A percentile compares a stretch with the other conserved stretches of the same genome.
phyloP scores from a whole-genome alignment of 1,284 basidiomycete species.

The Leccinum huronense region DNA sequence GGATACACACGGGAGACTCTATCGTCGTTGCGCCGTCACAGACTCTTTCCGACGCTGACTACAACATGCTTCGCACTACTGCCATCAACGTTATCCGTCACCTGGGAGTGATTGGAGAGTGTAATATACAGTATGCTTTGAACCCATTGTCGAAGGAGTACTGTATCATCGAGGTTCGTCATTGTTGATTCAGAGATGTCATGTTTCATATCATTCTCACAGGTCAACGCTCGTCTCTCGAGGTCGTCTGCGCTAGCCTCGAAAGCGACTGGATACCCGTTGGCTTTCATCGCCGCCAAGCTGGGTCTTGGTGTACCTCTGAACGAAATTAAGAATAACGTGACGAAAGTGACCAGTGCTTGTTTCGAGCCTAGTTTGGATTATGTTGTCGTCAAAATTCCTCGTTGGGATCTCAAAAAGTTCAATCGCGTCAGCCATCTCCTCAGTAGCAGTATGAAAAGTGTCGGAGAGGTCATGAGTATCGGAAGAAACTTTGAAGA shows the following conservation, averaged over 20 bases:
- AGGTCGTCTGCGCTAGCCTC: constrained; percentile 97
- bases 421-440: constrained; percentile 89
- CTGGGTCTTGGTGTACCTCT: constrained; percentile 95
- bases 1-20: constrained; percentile 99
- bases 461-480: constrained; percentile 98
- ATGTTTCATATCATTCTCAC: constrained; percentile 8
- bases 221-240: constrained; percentile 98
- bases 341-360: constrained; percentile 93
- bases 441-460: constrained; percentile 96
- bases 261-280: constrained; percentile 97
- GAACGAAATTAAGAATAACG: constrained; percentile 97
- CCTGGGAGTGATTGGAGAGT: constrained; percentile 95
- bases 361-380: constrained; percentile 99
- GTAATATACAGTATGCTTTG: constrained; percentile 98
- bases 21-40: constrained; percentile 98
- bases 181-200: not conserved
- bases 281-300: constrained; percentile 98
- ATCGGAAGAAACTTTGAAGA: constrained; percentile 98
- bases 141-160: constrained; percentile 95
- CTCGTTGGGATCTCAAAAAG: constrained; percentile 98
- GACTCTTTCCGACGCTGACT: constrained; percentile 95
- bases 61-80: constrained; percentile 98
- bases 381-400: constrained; percentile 98
- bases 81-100: constrained; percentile 98
- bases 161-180: constrained; percentile 90